phyloP scores from a whole-genome alignment of 352 stramenopile species.

The Globisporangium iwayamae region DNA sequence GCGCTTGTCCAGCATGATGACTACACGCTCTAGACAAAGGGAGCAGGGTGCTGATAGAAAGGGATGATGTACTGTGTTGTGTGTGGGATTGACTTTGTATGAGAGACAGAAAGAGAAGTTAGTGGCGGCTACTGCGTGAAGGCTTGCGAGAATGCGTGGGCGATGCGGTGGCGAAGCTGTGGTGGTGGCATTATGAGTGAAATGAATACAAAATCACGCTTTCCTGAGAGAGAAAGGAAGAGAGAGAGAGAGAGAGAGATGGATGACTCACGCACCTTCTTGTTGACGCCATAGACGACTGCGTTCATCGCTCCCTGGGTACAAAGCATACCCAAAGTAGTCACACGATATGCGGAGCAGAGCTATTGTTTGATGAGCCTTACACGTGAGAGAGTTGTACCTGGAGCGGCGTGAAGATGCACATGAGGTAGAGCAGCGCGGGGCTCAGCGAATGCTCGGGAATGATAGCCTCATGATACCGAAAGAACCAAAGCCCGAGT shows the following conservation, averaged over 20 bases:
- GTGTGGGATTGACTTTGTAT: background rate
- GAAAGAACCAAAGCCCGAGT: background rate
- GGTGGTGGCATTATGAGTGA: background rate
- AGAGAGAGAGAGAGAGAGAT: too few species aligned
- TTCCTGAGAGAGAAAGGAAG: too few species aligned
- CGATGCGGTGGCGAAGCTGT: constrained; percentile 13
- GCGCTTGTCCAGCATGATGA: constrained; percentile 22
- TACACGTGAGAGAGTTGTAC: constrained; percentile 19
- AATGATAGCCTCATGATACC: constrained; percentile 23
- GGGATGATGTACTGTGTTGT: background rate
- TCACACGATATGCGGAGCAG: too few species aligned
- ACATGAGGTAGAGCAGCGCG: constrained; percentile 57
- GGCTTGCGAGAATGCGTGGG: constrained; percentile 1
- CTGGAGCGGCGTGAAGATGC: constrained; percentile 70
- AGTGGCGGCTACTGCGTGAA: background rate
- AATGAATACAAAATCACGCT: background rate
- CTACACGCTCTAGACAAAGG: constrained; percentile 20
- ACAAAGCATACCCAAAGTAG: background rate
- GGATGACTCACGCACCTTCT: constrained; percentile 27
- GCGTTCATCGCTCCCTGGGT: constrained; percentile 57
- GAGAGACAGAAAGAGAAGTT: background rate
- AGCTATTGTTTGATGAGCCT: background rate
- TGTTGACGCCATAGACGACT: constrained; percentile 57
- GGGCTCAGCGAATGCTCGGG: constrained; percentile 41
- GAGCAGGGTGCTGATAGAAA: background rate